Base-by-base conservation (phyloP, 1,284 basidiomycete species). In the Schizopora paradoxa region DNA sequence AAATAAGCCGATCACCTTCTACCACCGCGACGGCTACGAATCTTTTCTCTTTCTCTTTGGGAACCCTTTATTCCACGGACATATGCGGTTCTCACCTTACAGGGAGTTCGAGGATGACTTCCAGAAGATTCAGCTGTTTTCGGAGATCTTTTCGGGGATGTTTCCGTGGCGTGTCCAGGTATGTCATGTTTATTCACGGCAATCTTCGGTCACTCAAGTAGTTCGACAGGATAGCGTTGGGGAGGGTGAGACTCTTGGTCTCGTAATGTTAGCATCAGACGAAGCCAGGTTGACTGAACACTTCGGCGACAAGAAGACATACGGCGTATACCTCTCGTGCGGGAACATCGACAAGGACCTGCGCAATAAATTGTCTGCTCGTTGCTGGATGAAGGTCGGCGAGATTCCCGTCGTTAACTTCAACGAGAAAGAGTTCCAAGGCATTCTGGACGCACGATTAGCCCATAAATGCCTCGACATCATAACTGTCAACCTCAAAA, bases 181-280 rank as follows among this genome's bases (percentile, higher is more conserved):
- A n/a, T n/a, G n/a, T n/a, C n/a, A n/a, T n/a, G n/a, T n/a, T n/a
- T n/a, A n/a, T n/a, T n/a, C n/a, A n/a, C n/a, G n/a, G n/a, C n/a
- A n/a, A n/a, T n/a, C n/a, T n/a, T n/a, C n/a, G n/a, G n/a, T n/a
- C n/a, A n/a, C n/a, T n/a, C n/a, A n/a, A n/a, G n/a, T n/a, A n/a
- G n/a, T n/a, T n/a, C n/a, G n/a, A n/a, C n/a, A n/a, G n/a, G n/a
- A n/a, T n/a, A n/a, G n/a, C n/a, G n/a, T n/a, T n/a, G n/a, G n/a
- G n/a, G n/a, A n/a, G n/a, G 39, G 39, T 8, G 39, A 41, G 26
- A 41, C 25, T 11, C 39, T 41, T n/a, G 16, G 39, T 8, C 25
- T 41, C 5, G 39, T 41, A 11, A 41, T 41, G 5, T 16, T 41
- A 27, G 21, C 6, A 8, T 41, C 39, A 6, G 39, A 41, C 22